A percentile compares a stretch with the other conserved stretches of the same genome.
Conservation (phyloP, 495 filamentous ascomycete genomes). For the Aspergillus saccharolyticus region DNA sequence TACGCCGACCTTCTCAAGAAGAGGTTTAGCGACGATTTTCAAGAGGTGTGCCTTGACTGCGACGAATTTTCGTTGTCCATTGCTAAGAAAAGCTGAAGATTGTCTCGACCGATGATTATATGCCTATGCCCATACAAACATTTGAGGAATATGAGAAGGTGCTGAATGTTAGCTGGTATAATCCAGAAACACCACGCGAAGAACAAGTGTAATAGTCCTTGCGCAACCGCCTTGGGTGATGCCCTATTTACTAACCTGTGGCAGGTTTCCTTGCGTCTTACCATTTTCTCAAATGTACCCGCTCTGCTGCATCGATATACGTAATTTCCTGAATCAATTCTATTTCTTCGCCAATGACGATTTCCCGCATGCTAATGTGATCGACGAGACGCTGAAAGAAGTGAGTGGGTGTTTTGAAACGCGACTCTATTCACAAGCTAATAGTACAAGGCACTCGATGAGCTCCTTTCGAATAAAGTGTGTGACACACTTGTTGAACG, state of each 20-base stretch:
- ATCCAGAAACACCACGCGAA: constrained; percentile 67
- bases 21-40: constrained; percentile 88
- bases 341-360: constrained; percentile 94
- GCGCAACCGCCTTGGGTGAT: too few species aligned
- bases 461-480: constrained; percentile 83
- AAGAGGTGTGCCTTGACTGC: constrained; percentile 54
- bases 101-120: constrained; percentile 95
- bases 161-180: constrained; percentile 88
- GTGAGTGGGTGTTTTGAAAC: constrained; percentile 33
- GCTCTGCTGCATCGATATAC: constrained; percentile 93
- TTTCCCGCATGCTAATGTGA: constrained; percentile 77
- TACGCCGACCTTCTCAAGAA: constrained; percentile 89
- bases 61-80: not conserved
- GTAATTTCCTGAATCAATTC: constrained; percentile 93
- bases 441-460: constrained; percentile 63
- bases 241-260: too few species aligned
- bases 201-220: constrained; percentile 56
- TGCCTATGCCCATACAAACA: constrained; percentile 94
- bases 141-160: constrained; percentile 93
- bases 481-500: constrained; percentile 85
- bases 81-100: constrained; percentile 50
- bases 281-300: constrained; percentile 99
- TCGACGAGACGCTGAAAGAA: constrained; percentile 81
- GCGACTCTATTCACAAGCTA: constrained; percentile 4
- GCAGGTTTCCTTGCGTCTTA: constrained; percentile 81